phyloP scores from a whole-genome alignment of 148 eudicot genomes.

The Persicaria tinctoria region DNA sequence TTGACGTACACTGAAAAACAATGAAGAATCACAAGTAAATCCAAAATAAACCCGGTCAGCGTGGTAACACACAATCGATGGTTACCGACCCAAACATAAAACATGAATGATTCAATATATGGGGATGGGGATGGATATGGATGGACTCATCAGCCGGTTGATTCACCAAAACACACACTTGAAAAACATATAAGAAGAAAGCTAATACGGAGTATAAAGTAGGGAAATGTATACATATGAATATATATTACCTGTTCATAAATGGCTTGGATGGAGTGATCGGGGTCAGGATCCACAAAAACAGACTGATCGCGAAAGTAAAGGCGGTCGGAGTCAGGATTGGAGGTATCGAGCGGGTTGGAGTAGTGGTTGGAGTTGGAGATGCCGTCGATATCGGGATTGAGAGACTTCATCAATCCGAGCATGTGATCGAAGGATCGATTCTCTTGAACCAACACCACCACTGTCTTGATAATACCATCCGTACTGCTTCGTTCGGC shows the following conservation, averaged over 20 bases:
- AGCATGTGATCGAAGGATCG: conserved; percentile 32
- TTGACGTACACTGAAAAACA: too few species aligned
- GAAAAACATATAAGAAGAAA: neutral
- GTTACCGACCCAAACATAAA: too few species aligned
- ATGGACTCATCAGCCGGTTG: too few species aligned
- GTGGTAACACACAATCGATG: too few species aligned
- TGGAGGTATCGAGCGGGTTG: conserved; percentile 39
- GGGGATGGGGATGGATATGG: too few species aligned
- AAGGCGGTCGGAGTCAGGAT: conserved; percentile 27
- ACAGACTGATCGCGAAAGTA: conserved; percentile 36
- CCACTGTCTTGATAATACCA: conserved; percentile 50
- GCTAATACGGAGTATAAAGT: neutral
- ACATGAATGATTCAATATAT: too few species aligned
- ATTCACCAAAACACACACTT: too few species aligned
- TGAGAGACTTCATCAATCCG: conserved; percentile 56
- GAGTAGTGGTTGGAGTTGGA: conserved; percentile 33
- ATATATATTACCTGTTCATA: conserved; percentile 39
- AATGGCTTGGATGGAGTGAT: conserved; percentile 56
- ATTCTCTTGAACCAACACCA: conserved; percentile 64
- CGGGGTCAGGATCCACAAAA: conserved; percentile 59
- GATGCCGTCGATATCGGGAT: conserved; percentile 59
- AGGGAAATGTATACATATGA: neutral
- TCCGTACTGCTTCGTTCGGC: conserved; percentile 16
- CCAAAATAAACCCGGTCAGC: too few species aligned
- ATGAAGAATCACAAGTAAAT: too few species aligned